Evolutionary conservation across 441 rosid species (phyloP), one percentile per base, ranked within the genome.

Genomic region (Manihot esculenta): DNA sequence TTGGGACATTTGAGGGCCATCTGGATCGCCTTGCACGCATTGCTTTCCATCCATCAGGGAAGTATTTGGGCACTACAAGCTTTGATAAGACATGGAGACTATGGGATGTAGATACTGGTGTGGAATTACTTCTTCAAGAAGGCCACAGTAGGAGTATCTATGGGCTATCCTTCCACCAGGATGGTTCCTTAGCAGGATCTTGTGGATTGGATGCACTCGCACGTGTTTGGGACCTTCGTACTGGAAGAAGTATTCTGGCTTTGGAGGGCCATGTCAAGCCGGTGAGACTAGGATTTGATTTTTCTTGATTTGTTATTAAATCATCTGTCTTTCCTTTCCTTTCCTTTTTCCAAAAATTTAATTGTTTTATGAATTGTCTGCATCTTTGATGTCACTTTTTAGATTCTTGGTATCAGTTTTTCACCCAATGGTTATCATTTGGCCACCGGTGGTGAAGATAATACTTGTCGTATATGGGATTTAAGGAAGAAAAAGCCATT

Each of bases 81-180:
- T 94, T 86, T 74, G 99, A 94, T 81, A 92, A 88, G 82, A 92
- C 98, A 14, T 92, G 97, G 99, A 90, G 99, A 83, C 73, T 92
- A 69, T 92, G 98, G 97, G 98, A 92, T 77, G 59, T 92, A 41
- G 87, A 87, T 69, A 86, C 88, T 42, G 97, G 97, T 27, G 80
- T 71, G 42, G 98, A 92, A 85, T 80, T 94, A 82, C 91, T 92
- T 69, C 93, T 94, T 74, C 99, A 94, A 74, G 96, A 92, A 87
- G 96, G 96, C 41, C 98, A 94, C 62, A 91, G 99, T 72, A 83
- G 94, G 73, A 88, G 98, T 73, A 84, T 94, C 72, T 92, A 92
- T 33, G 98, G 98, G 53, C 77, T 95, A 61, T 93, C 91, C 49
- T 95, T 95, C 82, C 96, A 95, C 75, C 87, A 76, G 64, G 99